A percentile compares a stretch with the other conserved stretches of the same genome.
Conservation (phyloP, 1,139 yeast genomes). For the Meyerozyma carpophila region DNA sequence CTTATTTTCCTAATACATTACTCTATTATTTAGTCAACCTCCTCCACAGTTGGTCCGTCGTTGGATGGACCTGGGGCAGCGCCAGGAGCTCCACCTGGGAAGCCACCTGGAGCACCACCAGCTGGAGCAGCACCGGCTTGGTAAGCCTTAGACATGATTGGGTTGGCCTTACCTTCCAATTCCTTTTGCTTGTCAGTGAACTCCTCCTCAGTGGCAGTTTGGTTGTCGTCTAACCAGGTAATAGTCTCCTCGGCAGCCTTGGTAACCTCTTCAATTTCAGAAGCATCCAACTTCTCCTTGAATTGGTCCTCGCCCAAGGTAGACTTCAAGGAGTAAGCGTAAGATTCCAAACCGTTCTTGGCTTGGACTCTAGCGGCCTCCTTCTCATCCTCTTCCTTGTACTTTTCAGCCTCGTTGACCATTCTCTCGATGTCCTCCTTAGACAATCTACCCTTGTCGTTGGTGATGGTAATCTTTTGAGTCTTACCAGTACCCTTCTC, state of each 20-base stretch:
- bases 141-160: slow-evolving; percentile 90
- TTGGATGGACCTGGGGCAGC: slow-evolving; percentile 52
- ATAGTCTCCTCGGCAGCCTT: slow-evolving; percentile 83
- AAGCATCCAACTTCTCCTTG: slow-evolving; percentile 77
- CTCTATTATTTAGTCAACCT: slow-evolving; percentile 61
- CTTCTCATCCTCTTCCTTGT: slow-evolving; percentile 45
- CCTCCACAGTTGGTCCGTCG: slow-evolving; percentile 92
- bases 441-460: slow-evolving; percentile 49
- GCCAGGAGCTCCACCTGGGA: slow-evolving; percentile 62
- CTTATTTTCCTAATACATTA: not conserved
- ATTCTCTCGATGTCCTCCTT: slow-evolving; percentile 49
- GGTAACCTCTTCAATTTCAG: slow-evolving; percentile 73
- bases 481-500: slow-evolving; percentile 91
- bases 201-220: slow-evolving; percentile 84
- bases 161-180: slow-evolving; percentile 89
- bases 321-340: slow-evolving; percentile 86
- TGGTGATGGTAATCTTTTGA: slow-evolving; percentile 46
- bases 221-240: slow-evolving; percentile 84
- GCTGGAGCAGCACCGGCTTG: slow-evolving; percentile 57
- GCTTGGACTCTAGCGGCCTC: slow-evolving; percentile 45
- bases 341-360: slow-evolving; percentile 90
- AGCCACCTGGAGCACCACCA: slow-evolving; percentile 52
- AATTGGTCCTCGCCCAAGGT: slow-evolving; percentile 73
- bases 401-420: slow-evolving; percentile 48
- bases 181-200: slow-evolving; percentile 88